Conservation (phyloP, 202 grass and related monocot species). For the Digitaria exilis region DNA sequence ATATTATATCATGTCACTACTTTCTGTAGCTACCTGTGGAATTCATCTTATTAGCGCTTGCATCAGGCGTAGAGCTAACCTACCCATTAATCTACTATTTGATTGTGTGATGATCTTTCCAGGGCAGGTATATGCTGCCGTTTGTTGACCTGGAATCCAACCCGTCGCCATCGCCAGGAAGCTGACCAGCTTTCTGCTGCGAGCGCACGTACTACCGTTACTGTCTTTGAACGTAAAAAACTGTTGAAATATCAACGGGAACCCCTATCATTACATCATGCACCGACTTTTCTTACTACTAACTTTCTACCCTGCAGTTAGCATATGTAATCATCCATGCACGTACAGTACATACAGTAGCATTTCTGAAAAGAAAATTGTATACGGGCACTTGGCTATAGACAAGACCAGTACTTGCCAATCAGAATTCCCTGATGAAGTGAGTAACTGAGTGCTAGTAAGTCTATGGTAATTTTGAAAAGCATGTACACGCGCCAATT, state of each 20-base stretch:
- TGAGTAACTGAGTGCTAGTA: too few species aligned
- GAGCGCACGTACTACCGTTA: not conserved
- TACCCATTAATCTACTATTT: not conserved
- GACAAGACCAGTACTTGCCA: too few species aligned
- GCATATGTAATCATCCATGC: too few species aligned
- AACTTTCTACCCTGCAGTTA: too few species aligned
- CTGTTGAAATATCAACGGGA: constrained; percentile 27
- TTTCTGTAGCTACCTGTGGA: not conserved
- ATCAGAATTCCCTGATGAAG: too few species aligned
- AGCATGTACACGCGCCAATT: too few species aligned
- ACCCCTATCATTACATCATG: not conserved
- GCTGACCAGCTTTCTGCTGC: not conserved
- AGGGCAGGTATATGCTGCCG: not conserved
- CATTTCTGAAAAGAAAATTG: too few species aligned
- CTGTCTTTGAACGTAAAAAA: constrained; percentile 9
- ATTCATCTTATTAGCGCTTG: not conserved
- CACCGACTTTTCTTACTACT: constrained; percentile 1
- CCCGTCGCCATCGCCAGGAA: not conserved
- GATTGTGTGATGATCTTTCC: not conserved
- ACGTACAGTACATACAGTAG: too few species aligned
- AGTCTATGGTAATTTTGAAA: too few species aligned
- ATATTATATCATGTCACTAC: not conserved
- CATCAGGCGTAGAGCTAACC: not conserved
- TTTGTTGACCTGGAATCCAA: constrained; percentile 7
- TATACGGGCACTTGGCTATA: too few species aligned